Evolutionary conservation across 768 basidiomycete genomes (phyloP).

Genomic region (Dioszegia aurantiaca): DNA sequence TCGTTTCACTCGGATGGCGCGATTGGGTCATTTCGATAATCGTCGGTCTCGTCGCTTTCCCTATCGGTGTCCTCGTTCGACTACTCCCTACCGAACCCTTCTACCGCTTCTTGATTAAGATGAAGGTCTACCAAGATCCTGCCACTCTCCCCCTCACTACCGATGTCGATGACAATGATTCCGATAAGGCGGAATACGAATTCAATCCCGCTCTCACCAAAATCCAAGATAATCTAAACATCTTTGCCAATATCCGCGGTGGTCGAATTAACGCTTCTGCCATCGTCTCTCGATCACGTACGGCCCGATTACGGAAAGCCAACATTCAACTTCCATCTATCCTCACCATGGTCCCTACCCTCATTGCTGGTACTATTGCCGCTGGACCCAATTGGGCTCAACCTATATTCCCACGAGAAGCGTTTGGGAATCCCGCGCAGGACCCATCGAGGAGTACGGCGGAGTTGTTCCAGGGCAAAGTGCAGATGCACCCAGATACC

Average conservation of each 20-base stretch:
- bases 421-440: conserved; percentile 69
- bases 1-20: conserved; percentile 68
- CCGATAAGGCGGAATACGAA: conserved; percentile 38
- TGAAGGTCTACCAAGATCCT: conserved; percentile 64
- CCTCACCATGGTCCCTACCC: conserved; percentile 72
- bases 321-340: conserved; percentile 57
- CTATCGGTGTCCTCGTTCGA: conserved; percentile 78
- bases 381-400: conserved; percentile 46
- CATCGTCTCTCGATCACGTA: conserved; percentile 76
- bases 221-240: conserved; percentile 79
- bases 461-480: conserved; percentile 56
- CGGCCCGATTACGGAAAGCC: conserved; percentile 56
- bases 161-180: conserved; percentile 59
- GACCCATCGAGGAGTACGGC: conserved; percentile 52
- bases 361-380: conserved; percentile 71
- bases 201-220: conserved; percentile 68
- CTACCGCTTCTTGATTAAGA: conserved; percentile 61
- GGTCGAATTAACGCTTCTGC: conserved; percentile 82
- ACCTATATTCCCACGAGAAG: conserved; percentile 18
- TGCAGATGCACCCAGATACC: conserved; percentile 86
- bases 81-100: conserved; percentile 75
- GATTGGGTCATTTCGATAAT: conserved; percentile 94
- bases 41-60: conserved; percentile 80
- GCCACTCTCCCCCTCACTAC: conserved; percentile 64
- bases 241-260: conserved; percentile 63